Conservation (phyloP, 1,284 basidiomycete genomes). For the Sanghuangporus weigelae region DNA sequence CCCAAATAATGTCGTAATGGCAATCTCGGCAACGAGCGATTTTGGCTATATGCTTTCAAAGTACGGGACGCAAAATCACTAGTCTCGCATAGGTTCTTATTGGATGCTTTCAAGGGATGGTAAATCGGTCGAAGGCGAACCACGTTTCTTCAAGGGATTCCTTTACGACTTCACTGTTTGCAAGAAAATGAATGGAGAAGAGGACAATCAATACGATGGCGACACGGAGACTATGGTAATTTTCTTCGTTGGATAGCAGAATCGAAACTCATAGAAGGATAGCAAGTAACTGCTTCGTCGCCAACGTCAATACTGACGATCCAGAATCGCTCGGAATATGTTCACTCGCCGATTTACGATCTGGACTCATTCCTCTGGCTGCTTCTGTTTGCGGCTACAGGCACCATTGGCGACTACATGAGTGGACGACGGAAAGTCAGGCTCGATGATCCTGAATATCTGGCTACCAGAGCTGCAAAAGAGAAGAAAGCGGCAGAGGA, state of each 20-base stretch:
- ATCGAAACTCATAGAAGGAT: neutral
- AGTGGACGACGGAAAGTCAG: neutral
- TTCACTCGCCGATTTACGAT: slow-evolving; percentile 2
- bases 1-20: neutral
- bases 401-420: neutral
- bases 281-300: neutral
- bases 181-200: neutral
- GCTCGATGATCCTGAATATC: neutral
- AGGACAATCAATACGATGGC: neutral
- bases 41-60: slow-evolving; percentile 1
- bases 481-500: neutral
- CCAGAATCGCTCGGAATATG: neutral
- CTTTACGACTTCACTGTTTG: neutral
- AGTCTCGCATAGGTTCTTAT: neutral
- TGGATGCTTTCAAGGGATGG: neutral
- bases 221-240: slow-evolving; percentile 1
- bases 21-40: neutral
- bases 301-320: neutral
- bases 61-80: neutral
- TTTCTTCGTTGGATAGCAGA: no score
- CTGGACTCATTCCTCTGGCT: slow-evolving; percentile 11
- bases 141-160: neutral
- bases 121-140: neutral
- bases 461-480: neutral
- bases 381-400: neutral